A percentile compares a stretch with the other conserved stretches of the same genome.
Conservation (phyloP, 2,329 filamentous ascomycete species). For the Fusarium keratoplasticum region DNA sequence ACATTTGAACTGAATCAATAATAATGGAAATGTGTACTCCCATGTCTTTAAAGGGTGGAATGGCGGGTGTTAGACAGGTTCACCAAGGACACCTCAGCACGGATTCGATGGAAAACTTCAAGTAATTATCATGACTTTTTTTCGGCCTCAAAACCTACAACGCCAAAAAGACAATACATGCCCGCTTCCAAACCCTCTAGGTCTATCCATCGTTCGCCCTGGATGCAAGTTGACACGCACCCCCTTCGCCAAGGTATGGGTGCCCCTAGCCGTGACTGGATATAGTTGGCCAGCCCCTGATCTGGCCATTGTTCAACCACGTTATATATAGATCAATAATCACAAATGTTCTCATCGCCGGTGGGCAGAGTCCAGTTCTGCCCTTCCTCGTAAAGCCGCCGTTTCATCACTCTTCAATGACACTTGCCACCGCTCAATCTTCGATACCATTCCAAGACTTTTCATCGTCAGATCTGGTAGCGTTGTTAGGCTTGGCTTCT, state of each 20-base stretch:
- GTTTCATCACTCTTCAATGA: neutral
- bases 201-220: conserved; percentile 22
- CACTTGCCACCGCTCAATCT: conserved; percentile 43
- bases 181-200: conserved; percentile 25
- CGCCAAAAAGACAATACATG: conserved; percentile 23
- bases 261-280: neutral
- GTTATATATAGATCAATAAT: conserved; percentile 1
- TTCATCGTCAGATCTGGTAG: conserved; percentile 51
- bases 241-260: neutral
- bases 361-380: neutral
- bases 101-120: neutral
- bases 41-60: neutral
- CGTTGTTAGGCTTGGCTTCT: conserved; percentile 21
- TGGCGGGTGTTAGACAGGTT: neutral
- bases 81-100: neutral
- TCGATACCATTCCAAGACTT: conserved; percentile 58
- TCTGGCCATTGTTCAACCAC: neutral
- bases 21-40: no score
- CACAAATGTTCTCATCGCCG: neutral
- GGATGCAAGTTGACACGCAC: neutral
- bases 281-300: neutral
- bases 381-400: neutral
- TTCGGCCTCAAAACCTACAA: conserved; percentile 19
- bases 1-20: no score
- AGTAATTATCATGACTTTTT: conserved; percentile 10